Evolutionary conservation across 2,329 filamentous ascomycete species (phyloP).

Genomic region (Geosmithia flava): DNA sequence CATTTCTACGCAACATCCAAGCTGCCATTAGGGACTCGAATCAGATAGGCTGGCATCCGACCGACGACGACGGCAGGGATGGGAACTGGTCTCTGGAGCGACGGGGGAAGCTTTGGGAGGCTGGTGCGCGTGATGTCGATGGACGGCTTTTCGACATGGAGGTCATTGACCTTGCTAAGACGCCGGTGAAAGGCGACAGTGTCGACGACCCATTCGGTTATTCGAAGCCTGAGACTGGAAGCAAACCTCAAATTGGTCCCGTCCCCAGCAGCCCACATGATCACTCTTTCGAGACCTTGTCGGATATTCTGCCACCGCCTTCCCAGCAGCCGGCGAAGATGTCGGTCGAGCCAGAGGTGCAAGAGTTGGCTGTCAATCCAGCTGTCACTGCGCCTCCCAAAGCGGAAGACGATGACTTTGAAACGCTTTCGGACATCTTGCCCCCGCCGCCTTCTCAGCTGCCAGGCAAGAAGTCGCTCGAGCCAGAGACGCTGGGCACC

Average conservation of each 20-base stretch:
- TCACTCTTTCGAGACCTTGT: slow-evolving; percentile 10
- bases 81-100: not conserved
- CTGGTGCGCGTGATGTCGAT: slow-evolving; percentile 52
- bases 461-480: slow-evolving; percentile 1
- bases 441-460: slow-evolving; percentile 1
- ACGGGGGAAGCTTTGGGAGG: slow-evolving; percentile 49
- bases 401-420: not conserved
- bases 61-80: not conserved
- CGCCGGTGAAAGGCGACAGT: slow-evolving; percentile 7
- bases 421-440: slow-evolving; percentile 2
- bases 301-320: slow-evolving; percentile 10
- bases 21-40: slow-evolving; percentile 44
- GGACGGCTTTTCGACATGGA: slow-evolving; percentile 53
- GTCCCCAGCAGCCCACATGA: not conserved
- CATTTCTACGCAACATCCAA: slow-evolving; percentile 49
- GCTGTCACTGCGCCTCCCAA: not conserved
- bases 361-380: not conserved
- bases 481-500: not conserved
- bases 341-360: not conserved
- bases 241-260: not conserved
- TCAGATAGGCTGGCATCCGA: not conserved
- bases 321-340: not conserved
- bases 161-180: slow-evolving; percentile 41
- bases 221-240: slow-evolving; percentile 4
- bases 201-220: slow-evolving; percentile 28